Conservation (phyloP, 371 early-diverging fungal species). For the Circinella umbellata region DNA sequence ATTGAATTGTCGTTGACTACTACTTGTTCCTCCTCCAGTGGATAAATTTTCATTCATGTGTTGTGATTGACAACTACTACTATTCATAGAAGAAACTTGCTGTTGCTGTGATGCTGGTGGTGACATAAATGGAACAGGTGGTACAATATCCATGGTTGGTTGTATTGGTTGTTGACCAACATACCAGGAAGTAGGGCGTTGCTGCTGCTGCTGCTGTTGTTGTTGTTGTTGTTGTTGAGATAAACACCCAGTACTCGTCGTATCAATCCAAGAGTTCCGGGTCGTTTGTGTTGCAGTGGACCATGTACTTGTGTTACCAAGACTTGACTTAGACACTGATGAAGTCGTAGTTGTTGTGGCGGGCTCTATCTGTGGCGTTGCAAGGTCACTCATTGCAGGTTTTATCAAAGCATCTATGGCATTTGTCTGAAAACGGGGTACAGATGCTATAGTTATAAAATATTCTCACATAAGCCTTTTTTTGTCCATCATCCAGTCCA, state of each 20-base stretch:
- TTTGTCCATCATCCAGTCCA: too few relatives aligned
- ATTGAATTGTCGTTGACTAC: background rate
- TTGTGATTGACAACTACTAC: background rate
- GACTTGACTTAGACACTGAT: background rate
- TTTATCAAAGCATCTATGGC: constrained; percentile 48
- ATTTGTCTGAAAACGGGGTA: constrained; percentile 44
- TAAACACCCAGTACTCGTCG: constrained; percentile 2
- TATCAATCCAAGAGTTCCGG: constrained; percentile 18
- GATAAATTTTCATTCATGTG: background rate
- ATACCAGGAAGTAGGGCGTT: constrained; percentile 22
- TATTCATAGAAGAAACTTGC: background rate
- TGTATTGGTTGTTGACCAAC: constrained; percentile 10
- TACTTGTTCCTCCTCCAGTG: background rate
- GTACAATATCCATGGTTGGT: constrained; percentile 3
- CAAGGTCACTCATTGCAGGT: constrained; percentile 14
- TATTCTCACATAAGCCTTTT: background rate
- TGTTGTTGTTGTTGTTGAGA: background rate
- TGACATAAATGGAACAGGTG: constrained; percentile 13
- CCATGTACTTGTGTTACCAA: constrained; percentile 12
- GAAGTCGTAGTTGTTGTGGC: background rate
- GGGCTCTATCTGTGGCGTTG: constrained; percentile 15
- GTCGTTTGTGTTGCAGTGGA: constrained; percentile 21
- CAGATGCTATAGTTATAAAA: constrained; percentile 31
- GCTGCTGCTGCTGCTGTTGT: constrained; percentile 10
- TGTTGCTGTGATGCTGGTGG: background rate